Conservation (phyloP, 345 rosid genomes). For the Lagerstroemia speciosa region DNA sequence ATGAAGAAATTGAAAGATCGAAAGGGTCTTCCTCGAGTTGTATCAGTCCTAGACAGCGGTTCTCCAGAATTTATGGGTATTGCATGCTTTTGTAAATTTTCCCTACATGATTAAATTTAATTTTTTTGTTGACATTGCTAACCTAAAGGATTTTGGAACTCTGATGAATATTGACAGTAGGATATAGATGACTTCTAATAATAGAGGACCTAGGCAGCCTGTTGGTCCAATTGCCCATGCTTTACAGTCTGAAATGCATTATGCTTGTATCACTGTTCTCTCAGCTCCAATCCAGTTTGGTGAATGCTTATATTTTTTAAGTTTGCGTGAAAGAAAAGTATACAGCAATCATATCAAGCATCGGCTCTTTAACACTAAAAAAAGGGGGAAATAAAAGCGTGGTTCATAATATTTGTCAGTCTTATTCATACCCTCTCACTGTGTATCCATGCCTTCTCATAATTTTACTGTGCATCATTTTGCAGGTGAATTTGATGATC, state of each 20-base stretch:
- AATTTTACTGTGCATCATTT: conserved; percentile 7
- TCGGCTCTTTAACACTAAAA: too few species aligned
- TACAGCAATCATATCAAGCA: background rate
- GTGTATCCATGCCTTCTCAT: conserved; percentile 5
- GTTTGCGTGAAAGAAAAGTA: background rate
- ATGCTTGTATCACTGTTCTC: background rate
- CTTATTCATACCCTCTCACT: background rate
- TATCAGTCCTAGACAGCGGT: conserved; percentile 31
- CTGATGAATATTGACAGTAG: background rate
- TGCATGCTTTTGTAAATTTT: background rate
- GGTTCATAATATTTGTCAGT: background rate
- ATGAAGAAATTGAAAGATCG: conserved; percentile 72
- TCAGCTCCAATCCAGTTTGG: background rate
- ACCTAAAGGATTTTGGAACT: background rate
- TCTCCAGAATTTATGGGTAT: conserved; percentile 63
- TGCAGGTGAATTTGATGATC: conserved; percentile 84
- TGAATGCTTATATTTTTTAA: background rate
- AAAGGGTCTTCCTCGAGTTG: conserved; percentile 50
- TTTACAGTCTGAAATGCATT: background rate
- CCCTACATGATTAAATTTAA: background rate
- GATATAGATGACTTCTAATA: background rate
- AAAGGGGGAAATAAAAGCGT: too few species aligned
- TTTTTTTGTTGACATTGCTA: background rate
- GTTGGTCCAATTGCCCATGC: background rate
- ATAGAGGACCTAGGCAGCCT: background rate